Base-by-base conservation (phyloP, 805 yeast species). In the Peterozyma toletana region DNA sequence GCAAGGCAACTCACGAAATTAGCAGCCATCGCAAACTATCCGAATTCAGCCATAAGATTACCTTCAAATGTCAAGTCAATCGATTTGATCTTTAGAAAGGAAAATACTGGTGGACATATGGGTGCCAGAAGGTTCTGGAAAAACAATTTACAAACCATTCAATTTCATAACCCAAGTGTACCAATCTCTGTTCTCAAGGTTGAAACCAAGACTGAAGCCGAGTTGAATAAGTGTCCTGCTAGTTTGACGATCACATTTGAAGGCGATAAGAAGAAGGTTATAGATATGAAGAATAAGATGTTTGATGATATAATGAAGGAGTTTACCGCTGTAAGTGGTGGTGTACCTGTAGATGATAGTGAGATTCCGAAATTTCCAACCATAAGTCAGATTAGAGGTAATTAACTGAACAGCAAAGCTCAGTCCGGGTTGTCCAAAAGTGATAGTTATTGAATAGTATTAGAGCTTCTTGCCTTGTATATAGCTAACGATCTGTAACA, bases 91-190 rank as follows among this genome's bases (percentile, higher is more conserved):
- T 71, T 83, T 56, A 78, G 78, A 51, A 65, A 58, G 41, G 62
- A 61, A 39, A 66, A 66, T 48, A 62, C 68, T 30, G 59, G 68
- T 50, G 83, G 86, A 1, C 80, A 82, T 53, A 69, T 73, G 64
- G 90, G 90, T 2, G 75, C 85, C 44, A 77, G 81, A 53, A 74
- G 75, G 51, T 86, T 89, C 63, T 86, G 95, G 93, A 77, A 76
- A 53, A 65, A 70, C 41, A 75, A 78, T 62, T 67, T 89, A 45
- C 95, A 93, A 21, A 78, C 89, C 6, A 70, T 89, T 49, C 81
- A 78, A 58, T 89, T 85, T 61, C 90, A 87, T 66, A 89, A 89
- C 60, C 90, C 91, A n/a, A 65, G 67, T 37, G 56, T 85, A 27
- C 73, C 77, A 18, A 78, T 87, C 44, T 69, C 72, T 18, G 82